Conservation (phyloP, 73 alveolate genomes). For the Stentor coeruleus region DNA sequence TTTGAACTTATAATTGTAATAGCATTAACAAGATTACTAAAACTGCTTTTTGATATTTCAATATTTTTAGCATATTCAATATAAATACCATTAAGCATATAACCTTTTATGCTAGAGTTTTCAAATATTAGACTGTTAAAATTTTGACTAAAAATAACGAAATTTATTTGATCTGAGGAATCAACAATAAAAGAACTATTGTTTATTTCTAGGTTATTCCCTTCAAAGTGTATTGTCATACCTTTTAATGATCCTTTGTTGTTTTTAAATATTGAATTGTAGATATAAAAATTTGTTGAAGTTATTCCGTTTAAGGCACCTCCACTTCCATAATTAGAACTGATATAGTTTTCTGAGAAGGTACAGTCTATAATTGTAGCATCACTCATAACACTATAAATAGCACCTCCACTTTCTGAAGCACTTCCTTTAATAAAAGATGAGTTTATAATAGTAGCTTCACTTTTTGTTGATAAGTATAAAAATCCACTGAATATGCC, state of each 20-base stretch:
- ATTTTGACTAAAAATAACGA: neutral
- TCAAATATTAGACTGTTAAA: too few relatives aligned
- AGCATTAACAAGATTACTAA: neutral
- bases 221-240: neutral
- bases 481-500: too few relatives aligned
- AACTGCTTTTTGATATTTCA: neutral
- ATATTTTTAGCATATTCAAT: neutral
- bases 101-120: neutral
- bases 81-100: neutral
- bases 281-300: neutral
- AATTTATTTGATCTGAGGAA: neutral
- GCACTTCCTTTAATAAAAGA: neutral
- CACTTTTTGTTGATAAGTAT: neutral
- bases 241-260: neutral
- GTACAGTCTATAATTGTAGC: too few relatives aligned
- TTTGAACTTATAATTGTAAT: too few relatives aligned
- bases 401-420: slow-evolving; percentile 17
- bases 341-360: too few relatives aligned
- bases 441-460: neutral
- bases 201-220: neutral
- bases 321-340: neutral
- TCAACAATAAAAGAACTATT: neutral
- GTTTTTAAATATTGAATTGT: neutral
- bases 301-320: neutral
- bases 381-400: too few relatives aligned